These are phyloP conservation scores for Metschnikowia vanudenii DNA, from an alignment of 805 yeast genomes.

Conservation along the genomic window DNA sequence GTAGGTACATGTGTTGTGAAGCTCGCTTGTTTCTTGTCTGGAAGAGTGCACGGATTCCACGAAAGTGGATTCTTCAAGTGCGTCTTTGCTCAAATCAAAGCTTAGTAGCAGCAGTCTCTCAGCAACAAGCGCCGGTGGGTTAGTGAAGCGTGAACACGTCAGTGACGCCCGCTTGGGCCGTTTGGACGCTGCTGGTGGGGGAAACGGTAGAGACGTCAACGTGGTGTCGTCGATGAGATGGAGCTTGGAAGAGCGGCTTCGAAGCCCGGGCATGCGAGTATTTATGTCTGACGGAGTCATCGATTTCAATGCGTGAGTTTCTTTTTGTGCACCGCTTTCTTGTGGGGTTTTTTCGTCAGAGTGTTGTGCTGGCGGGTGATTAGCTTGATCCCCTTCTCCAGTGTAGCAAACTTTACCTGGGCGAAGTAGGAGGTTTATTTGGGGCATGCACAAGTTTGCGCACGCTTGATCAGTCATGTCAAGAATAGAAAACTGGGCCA, in stretches of 20 bases:
- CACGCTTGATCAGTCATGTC: background rate
- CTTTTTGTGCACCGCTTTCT: too few relatives aligned
- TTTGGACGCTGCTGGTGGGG: conserved; percentile 43
- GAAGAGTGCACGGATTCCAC: background rate
- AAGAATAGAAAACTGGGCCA: background rate
- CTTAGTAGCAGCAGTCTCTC: background rate
- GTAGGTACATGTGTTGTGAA: background rate
- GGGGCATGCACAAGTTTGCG: background rate
- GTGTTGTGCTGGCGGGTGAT: too few relatives aligned
- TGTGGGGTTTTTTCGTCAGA: too few relatives aligned
- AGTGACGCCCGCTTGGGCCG: conserved; percentile 5
- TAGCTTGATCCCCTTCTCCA: background rate
- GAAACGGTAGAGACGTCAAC: conserved; percentile 51
- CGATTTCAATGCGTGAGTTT: background rate
- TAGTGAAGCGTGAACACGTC: conserved; percentile 6
- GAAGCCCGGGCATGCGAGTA: conserved; percentile 2
- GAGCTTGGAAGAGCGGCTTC: conserved; percentile 37
- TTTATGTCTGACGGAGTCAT: background rate
- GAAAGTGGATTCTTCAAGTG: background rate
- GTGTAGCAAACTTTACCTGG: background rate
- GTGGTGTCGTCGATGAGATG: conserved; percentile 49
- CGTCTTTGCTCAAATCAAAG: background rate
- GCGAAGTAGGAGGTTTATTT: background rate
- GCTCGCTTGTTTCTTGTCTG: background rate
- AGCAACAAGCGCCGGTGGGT: background rate